A percentile compares a stretch with the other conserved stretches of the same genome.
phyloP scores from a whole-genome alignment of 2,329 filamentous ascomycete genomes.

The Aspergillus caelatus region DNA sequence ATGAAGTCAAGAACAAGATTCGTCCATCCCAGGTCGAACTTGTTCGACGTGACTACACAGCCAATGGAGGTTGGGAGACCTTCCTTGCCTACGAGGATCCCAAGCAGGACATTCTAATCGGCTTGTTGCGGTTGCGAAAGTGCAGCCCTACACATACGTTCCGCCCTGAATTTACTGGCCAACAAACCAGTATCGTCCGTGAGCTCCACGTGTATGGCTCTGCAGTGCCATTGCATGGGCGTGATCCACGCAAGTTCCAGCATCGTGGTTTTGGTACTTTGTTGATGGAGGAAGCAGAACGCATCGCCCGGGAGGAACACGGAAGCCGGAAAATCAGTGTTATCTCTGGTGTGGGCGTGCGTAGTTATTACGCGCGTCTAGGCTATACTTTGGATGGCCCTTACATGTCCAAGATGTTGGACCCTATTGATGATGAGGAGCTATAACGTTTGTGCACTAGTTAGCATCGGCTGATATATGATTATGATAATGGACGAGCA shows the following conservation, averaged over 20 bases:
- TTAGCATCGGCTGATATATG: conserved; percentile 13
- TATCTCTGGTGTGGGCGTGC: conserved; percentile 95
- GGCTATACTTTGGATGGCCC: conserved; percentile 93
- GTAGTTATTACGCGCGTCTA: conserved; percentile 91
- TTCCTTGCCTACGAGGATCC: conserved; percentile 98
- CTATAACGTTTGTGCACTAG: conserved; percentile 14
- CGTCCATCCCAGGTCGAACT: conserved; percentile 94
- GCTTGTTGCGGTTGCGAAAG: conserved; percentile 82
- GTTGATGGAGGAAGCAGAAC: conserved; percentile 96
- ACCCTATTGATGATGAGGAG: conserved; percentile 43
- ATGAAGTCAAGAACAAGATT: conserved; percentile 99
- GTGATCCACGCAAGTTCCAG: conserved; percentile 95
- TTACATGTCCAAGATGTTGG: conserved; percentile 65
- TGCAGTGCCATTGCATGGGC: conserved; percentile 93
- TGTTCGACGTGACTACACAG: conserved; percentile 87
- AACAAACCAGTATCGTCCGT: conserved; percentile 88
- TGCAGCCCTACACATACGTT: conserved; percentile 92
- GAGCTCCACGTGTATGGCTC: conserved; percentile 97
- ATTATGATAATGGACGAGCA: conserved; percentile 10
- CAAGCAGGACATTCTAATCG: conserved; percentile 97
- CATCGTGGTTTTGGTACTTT: conserved; percentile 96
- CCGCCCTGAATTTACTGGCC: conserved; percentile 79
- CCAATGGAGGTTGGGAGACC: conserved; percentile 97
- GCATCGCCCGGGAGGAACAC: conserved; percentile 92
- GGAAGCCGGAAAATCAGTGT: conserved; percentile 93